Base-by-base conservation (phyloP, 345 rosid species). In the Streptanthus diversifolius region DNA sequence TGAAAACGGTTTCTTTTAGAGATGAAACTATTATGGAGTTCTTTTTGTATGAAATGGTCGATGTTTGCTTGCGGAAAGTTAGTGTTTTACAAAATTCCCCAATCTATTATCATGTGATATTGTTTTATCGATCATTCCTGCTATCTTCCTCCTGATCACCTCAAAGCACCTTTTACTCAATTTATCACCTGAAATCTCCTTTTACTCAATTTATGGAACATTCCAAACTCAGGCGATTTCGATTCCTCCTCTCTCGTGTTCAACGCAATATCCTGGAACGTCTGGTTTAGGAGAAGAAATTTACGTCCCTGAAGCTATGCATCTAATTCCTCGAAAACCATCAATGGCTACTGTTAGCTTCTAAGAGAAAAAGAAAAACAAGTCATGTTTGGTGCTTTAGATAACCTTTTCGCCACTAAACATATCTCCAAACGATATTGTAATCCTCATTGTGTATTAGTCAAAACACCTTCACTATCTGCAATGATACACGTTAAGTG, bases 371-470 rank as follows among this genome's bases (percentile, higher is more conserved):
- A 84, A 66, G 84, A 81, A 4, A 77, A 76, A 51, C 70, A 70
- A 44, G 84, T 80, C 58, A 80, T 84, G 80, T 82, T 82, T 18
- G 81, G 82, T 56, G 84, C 85, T 49, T 66, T 80, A 19, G 84
- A 84, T 71, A 58, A 70, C 10, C 74, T 84, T 17, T 80, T 81
- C 45, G 74, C 73, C 0, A 80, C 80, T 15, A 56, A 76, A 1
- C 65, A 49, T 25, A 33, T 74, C 71, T 5, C 78, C 83, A 1
- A 81, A 79, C 44, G 83, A 82, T 47, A 64, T 82, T 29, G 85
- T 82, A 2, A 75, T 84, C 52, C 66, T 77, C 5, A 72, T 82
- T 40, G 87, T 84, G 44, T 80, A 84, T 61, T 82, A 80, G 85
- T 43, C 73, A 19, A 12, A 1, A 81, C 85, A 0, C 85, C 88